These are phyloP conservation scores for Mycena leptocephala DNA, from an alignment of 768 basidiomycete species.

Conservation along the genomic window DNA sequence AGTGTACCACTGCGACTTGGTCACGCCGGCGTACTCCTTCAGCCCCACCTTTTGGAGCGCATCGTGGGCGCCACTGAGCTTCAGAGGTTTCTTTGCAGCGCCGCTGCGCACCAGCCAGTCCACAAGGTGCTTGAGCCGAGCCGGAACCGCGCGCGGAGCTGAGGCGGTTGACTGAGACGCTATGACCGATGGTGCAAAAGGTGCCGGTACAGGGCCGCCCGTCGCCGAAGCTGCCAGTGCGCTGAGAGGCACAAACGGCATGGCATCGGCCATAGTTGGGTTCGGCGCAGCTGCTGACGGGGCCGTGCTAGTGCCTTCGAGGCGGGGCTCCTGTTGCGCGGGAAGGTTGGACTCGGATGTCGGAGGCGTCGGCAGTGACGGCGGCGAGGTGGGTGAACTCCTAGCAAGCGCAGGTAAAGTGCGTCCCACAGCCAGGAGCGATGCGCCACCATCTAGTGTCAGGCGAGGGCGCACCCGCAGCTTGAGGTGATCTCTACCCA, in stretches of 20 bases:
- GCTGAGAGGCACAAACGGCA: not conserved
- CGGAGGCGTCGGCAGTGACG: not conserved
- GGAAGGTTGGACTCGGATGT: not conserved
- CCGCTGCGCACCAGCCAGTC: not conserved
- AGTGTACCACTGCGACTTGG: not conserved
- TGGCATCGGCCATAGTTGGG: not conserved
- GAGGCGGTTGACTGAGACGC: not conserved
- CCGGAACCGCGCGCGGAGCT: not conserved
- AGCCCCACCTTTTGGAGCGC: not conserved
- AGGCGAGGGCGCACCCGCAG: conserved; percentile 8
- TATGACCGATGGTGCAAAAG: not conserved
- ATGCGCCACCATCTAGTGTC: conserved; percentile 2
- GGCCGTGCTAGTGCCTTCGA: not conserved
- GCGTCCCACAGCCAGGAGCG: conserved; percentile 5
- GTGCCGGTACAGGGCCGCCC: not conserved
- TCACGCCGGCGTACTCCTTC: not conserved
- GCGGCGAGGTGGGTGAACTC: not conserved
- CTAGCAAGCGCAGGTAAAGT: not conserved
- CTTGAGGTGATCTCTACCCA: conserved; percentile 2
- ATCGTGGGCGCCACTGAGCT: not conserved
- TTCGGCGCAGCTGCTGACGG: not conserved
- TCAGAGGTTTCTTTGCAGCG: not conserved
- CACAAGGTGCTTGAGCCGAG: not conserved
- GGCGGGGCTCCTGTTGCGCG: not conserved
- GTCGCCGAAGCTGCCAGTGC: not conserved